Base-by-base conservation (phyloP, 108 stramenopile species). In the Asterionellopsis glacialis region DNA sequence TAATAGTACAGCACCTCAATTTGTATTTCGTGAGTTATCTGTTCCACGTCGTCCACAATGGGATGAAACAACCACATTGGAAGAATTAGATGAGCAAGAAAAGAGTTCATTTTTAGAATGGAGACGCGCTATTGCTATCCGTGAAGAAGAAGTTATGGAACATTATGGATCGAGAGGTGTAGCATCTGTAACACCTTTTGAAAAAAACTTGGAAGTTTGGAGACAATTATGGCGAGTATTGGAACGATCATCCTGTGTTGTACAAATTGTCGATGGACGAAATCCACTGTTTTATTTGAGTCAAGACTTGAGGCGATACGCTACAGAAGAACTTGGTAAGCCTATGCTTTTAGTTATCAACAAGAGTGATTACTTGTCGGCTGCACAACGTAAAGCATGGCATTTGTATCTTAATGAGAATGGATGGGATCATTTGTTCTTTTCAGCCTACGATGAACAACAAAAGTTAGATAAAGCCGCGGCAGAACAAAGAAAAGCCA, bases 181-280 rank as follows among this genome's bases (percentile, higher is more conserved):
- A 45, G 81, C 77, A 11, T 71, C 82, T 51, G 90, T 88, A 4
- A 99, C 98, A 22, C 99, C 99, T 1, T 99, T 98, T 74, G 99
- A 99, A 79, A 98, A 98, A 84, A 99, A 99, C 74, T 43, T 99
- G 10, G 92, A 99, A 50, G 96, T 98, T 25, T 99, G 99, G 99
- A 69, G 96, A 15, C 99, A 99, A 76, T 77, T 99, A 10, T 99
- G 99, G 99, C 78, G 99, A 15, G 98, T 98, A 11, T 59, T 97
- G 62, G 99, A 99, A 66, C 78, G 96, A 59, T 92, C 87, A 41
- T 80, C 94, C 42, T 80, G 94, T 48, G 70, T 98, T 45, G 66
- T 96, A 19, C 97, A 97, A 63, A 84, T 99, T 52, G 97, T 99
- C 11, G 99, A 99, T 69, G 97, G 94, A 9, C 75, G 99, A 55